Evolutionary conservation across 371 early-diverging fungal species (phyloP).

Genomic region (Mortierella polycephala): DNA sequence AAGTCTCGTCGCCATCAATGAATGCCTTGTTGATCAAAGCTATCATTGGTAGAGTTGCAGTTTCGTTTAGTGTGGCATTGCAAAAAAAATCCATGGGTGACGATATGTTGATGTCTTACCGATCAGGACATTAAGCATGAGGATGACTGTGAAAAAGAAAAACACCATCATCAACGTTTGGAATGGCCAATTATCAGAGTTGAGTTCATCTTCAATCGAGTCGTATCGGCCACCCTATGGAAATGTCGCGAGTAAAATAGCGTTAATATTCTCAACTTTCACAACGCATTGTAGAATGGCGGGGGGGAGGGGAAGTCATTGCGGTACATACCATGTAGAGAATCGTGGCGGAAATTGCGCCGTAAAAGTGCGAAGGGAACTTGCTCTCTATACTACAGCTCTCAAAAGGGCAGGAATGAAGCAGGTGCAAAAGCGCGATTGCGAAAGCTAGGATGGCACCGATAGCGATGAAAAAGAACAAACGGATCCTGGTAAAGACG

Average conservation of each 20-base stretch:
- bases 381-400: background rate
- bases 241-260: background rate
- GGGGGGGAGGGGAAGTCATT: background rate
- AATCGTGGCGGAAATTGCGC: constrained; percentile 32
- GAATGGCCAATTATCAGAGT: background rate
- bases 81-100: background rate
- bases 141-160: constrained; percentile 3
- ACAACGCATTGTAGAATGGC: too few species aligned
- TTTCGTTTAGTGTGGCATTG: background rate
- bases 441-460: background rate
- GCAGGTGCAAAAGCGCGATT: background rate
- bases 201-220: background rate
- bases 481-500: constrained; percentile 2
- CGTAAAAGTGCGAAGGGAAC: constrained; percentile 15
- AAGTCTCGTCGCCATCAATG: background rate
- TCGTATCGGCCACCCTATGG: constrained; percentile 4
- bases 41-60: background rate
- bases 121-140: constrained; percentile 9
- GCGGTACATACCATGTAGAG: constrained; percentile 31
- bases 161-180: background rate
- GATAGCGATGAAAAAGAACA: constrained; percentile 20
- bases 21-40: constrained; percentile 4
- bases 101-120: background rate
- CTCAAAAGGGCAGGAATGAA: background rate
- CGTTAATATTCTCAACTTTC: too few species aligned